These are phyloP conservation scores for Penicillium angulare DNA, from an alignment of 495 filamentous ascomycete genomes.

Conservation along the genomic window DNA sequence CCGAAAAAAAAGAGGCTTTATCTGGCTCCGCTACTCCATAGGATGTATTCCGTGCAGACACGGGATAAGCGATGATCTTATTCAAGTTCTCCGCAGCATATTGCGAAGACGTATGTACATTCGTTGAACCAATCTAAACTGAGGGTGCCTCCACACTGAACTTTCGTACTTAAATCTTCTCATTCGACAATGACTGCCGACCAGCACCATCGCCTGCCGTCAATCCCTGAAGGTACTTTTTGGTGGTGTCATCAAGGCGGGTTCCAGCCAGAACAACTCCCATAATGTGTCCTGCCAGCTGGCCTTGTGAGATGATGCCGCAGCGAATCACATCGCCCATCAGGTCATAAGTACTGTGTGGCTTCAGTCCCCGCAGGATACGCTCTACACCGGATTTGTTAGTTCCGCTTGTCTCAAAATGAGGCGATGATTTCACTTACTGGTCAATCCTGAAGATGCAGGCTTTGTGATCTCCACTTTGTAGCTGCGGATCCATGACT, in stretches of 20 bases:
- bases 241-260: constrained; percentile 6
- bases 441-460: constrained; percentile 2
- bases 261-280: constrained; percentile 6
- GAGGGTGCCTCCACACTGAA: background rate
- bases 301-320: constrained; percentile 14
- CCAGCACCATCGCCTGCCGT: constrained; percentile 6
- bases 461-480: constrained; percentile 15
- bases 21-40: too few species aligned
- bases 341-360: constrained; percentile 9
- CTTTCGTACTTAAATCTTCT: background rate
- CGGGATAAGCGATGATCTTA: too few species aligned
- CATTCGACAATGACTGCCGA: constrained; percentile 10
- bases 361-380: constrained; percentile 12
- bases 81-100: too few species aligned
- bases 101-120: background rate
- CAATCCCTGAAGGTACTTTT: constrained; percentile 8
- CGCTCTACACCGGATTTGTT: constrained; percentile 3
- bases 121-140: background rate
- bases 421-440: constrained; percentile 1
- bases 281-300: constrained; percentile 10
- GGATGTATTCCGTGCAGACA: too few species aligned
- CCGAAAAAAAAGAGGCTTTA: too few species aligned
- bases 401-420: background rate
- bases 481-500: constrained; percentile 6
- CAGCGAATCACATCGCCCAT: constrained; percentile 13